Evolutionary conservation across 192 early-diverging fungal genomes (phyloP), one percentile per base, ranked within the genome.

Genomic region (Pilaira anomala): DNA sequence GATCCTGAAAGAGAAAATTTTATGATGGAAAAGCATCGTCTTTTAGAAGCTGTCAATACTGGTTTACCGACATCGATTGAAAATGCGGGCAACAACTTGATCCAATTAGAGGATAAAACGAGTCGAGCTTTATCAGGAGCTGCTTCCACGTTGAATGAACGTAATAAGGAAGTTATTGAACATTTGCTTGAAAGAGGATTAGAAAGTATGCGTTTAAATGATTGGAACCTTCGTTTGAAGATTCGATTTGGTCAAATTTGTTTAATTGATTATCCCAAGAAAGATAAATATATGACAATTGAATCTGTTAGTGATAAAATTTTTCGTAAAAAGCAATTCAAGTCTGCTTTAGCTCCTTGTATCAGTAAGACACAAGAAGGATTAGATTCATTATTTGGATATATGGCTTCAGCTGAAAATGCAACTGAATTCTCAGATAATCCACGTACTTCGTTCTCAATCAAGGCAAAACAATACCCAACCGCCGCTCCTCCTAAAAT

Each of bases 241-340:
- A 48, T 74, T 16, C 39, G 26, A 0, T 79, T 74, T 71, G 78
- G 78, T 19, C 72, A 76, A 19, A 62, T 76, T 16, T 71, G 62
- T 48, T 33, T 79, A 16, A 62, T 73, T 5, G 51, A 73, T 60
- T 76, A 73, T 26, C 69, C 49, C 2, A 60, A 68, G 51, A 62
- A 63, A 19, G 28, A 24, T 7, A 49, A 9, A 0, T 30, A 63
- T 55, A 29, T 56, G 12, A 49, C 68, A 0, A 60, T 69, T 60
- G 53, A 73, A 50, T 42, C 60, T 12, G 24, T 75, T 6, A 30
- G 63, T 7, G 33, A 71, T 1, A 69, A 58, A 29, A n/a, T 63
- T 12, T 68, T 79, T 22, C 46, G 50, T 21, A 58, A 73, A 33
- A 40, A 63, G 6, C 57, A 64, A 11, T 65, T 76, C 48, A 7